Base-by-base conservation (phyloP, 192 early-diverging fungal species). In the Dissophora globulifera region DNA sequence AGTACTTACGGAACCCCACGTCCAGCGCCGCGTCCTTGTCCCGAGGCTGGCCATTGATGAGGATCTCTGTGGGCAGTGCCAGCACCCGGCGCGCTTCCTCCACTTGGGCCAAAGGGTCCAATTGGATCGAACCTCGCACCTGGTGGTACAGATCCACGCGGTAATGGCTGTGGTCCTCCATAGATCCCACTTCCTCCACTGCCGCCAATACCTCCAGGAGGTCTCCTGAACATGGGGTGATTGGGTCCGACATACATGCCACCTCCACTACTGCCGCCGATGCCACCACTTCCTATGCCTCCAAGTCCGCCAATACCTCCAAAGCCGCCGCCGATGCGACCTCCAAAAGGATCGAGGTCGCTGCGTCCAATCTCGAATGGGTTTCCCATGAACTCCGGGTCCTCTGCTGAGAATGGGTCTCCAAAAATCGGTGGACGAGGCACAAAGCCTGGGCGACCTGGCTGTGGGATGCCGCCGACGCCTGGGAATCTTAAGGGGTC, bases 81-180 rank as follows among this genome's bases (percentile, higher is more conserved):
- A n/a, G 72, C 72, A 8, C 72, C 72, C 9, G 72, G 72, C 3
- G 63, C 50, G 16, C 35, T 43, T 17, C 72, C 80, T 25, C 80
- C 85, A 51, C 49, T 41, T 7, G 67, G 54, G 15, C 87, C 91
- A 67, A 93, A 93, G 12, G 96, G 96, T 16, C 85, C 86, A 62
- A 96, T 93, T 7, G 96, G 96, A 74, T 98, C 94, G 79, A 95
- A 98, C 20, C 95, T 85, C 11, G 96, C 96, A 23, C 94, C 94
- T 13, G 94, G 86, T 10, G 93, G 93, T 47, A 93, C 91, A 25
- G 91, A 84, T 23, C 88, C 91, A 58, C 86, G 80, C 20, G 91
- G 91, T n/a, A 94, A 80, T 9, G 78, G 58, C 59, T 79, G 80
- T 19, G 87, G 86, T 13, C 88, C 88, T 16, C 87, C 90, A 54